Evolutionary conservation across 2,329 filamentous ascomycete genomes (phyloP), one percentile per base, ranked within the genome.

Genomic region (Tolypocladium inflatum): DNA sequence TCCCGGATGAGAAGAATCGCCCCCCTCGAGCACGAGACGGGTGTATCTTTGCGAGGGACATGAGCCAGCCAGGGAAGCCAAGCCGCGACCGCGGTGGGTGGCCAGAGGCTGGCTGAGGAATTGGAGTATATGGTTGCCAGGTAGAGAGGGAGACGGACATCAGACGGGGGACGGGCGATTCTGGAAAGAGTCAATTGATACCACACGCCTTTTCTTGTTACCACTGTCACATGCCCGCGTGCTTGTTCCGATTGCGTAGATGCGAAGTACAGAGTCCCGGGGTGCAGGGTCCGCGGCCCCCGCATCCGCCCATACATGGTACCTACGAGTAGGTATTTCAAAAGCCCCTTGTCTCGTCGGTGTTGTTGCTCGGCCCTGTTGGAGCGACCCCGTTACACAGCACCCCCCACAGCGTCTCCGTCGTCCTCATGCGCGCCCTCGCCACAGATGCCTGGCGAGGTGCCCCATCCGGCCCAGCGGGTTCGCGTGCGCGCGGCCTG

Each of bases 171-270:
- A 19, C 38, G 8, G 41, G 54, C 54, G 38, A 55, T 55, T 55
- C 54, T 55, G 54, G 54, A 55, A 42, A 55, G 57, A 53, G 54
- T 55, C 48, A 57, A 58, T 61, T 61, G 60, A 61, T 61, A 61
- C 60, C 60, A 60, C 58, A 53, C 6, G 43, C 21, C 26, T 50
- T 53, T 35, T 41, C 21, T 38, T 43, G 23, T 10, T 43, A 3
- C 15, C 17, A n/a, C 45, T 17, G n/a, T 10, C 45, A 11, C 23
- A 30, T 30, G 23, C 45, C 15, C 6, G 23, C 45, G 7, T 50
- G 45, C 15, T 19, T 8, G 23, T 30, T 17, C 15, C 45, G 19
- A 30, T 19, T 21, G 23, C 13, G 38, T 33, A 33, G 30, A 33
- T 33, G 8, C 30, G 30, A 8, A 33, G 5, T 33, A 8, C 30